Base-by-base conservation (phyloP, 148 eudicot genomes). In the Oxyria digyna region DNA sequence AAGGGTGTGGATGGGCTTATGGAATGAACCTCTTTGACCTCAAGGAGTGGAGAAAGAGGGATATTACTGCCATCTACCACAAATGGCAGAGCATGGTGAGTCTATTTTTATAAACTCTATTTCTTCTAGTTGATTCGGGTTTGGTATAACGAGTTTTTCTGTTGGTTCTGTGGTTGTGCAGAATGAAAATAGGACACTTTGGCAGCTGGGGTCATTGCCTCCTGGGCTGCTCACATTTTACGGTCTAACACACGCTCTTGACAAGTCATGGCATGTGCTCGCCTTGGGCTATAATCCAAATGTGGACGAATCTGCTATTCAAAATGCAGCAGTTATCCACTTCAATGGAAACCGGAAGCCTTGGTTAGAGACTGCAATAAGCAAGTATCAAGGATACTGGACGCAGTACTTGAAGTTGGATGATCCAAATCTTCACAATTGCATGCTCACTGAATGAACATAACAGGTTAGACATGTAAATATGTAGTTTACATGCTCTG, bases 21-120 rank as follows among this genome's bases (percentile, higher is more conserved):
- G 97, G 97, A 46, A 91, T 91, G 97, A 91, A 91, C 72, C 62
- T 91, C 5, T 91, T 91, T 78, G 95, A 91, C 82, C 91, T 91
- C 42, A 81, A 88, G 79, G 86, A 75, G 71, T 91, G 97, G 95
- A 91, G 79, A 72, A 81, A 75, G 79, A 79, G 77, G 68, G 85
- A 88, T 76, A 88, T 88, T 31, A 91, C 97, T 18, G 95, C 89
- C 33, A 84, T 88, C 66, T 91, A 91, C 69, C 97, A 91, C 85
- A 83, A 75, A 75, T 91, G 97, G 97, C 97, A 91, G 75, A 85
- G 85, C 77, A 75, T 85, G 97, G 97, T 91, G 78, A 75, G 11
- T 71, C 80, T 42, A 68, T 54, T 74, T 43, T n/a, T n/a, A n/a
- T n/a, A n/a, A n/a, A n/a, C n/a, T n/a, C n/a, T n/a, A n/a, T n/a